Evolutionary conservation across 306 rosid genomes (phyloP), one percentile per base, ranked within the genome.

Genomic region (Heteromeles arbutifolia): DNA sequence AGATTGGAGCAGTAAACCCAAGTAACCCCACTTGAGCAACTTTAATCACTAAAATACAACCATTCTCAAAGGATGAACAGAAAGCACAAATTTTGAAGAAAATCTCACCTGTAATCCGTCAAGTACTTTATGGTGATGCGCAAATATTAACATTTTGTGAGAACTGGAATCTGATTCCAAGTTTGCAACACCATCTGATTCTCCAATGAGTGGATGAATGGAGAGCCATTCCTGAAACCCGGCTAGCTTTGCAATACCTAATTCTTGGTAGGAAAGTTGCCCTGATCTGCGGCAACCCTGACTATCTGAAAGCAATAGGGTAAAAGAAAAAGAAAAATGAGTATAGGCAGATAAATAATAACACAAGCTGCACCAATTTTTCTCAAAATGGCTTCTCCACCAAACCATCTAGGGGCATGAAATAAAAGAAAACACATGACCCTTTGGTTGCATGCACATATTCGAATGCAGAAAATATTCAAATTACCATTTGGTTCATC

Each of bases 101-200:
- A 72, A 29, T 66, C 73, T 68, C 75, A 93, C 98, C 90, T 94
- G 98, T 76, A 92, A 80, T 79, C 92, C 92, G 19, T 94, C 96
- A 79, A 94, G 98, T 67, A 92, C 98, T 83, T 83, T 92, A 82
- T 84, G 97, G 79, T 94, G 97, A 89, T 94, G 98, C 56, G 90
- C 97, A 90, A 94, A 94, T 80, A 94, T 84, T 70, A 94, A 84
- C 96, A 90, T 94, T 84, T 92, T 94, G 24, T 86, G 88, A 79
- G 95, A 85, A 74, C 71, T 78, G 8, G 72, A 80, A 74, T 65
- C 78, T 22, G 69, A 67, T 70, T 87, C 88, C 70, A 82, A 77
- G 68, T 82, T 86, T 74, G 56, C 54, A 41, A 54, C 82, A 80
- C 70, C 85, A 74, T 90, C 91, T 65, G 86, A 77, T 76, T 87